These are phyloP conservation scores for Phytophthora pinifolia DNA, from an alignment of 352 stramenopile species.

Conservation along the genomic window DNA sequence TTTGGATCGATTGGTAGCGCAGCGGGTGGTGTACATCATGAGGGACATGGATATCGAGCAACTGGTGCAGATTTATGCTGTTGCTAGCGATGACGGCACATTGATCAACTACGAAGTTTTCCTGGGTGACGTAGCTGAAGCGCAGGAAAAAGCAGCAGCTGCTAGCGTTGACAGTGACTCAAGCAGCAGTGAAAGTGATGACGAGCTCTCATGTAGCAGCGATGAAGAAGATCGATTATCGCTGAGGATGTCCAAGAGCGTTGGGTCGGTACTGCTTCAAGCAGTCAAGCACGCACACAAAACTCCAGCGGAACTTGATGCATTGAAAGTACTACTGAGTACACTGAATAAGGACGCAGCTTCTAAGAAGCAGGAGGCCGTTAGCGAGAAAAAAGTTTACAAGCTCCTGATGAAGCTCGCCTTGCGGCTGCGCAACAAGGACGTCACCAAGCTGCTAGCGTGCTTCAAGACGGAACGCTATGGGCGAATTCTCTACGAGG, in stretches of 20 bases:
- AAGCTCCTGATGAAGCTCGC: constrained; percentile 49
- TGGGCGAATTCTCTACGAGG: constrained; percentile 36
- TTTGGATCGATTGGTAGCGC: constrained; percentile 51
- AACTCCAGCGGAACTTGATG: constrained; percentile 38
- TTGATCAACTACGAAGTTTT: constrained; percentile 57
- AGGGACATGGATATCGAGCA: constrained; percentile 57
- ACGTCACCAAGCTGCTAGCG: constrained; percentile 47
- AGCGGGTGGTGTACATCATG: constrained; percentile 65
- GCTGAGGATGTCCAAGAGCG: constrained; percentile 27
- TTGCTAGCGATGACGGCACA: constrained; percentile 20
- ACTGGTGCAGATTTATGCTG: constrained; percentile 36
- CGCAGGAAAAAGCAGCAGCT: constrained; percentile 24
- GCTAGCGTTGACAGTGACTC: constrained; percentile 16
- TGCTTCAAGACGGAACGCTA: constrained; percentile 36
- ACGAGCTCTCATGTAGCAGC: constrained; percentile 31
- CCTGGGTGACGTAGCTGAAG: constrained; percentile 45
- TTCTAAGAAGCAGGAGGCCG: constrained; percentile 27
- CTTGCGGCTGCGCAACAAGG: constrained; percentile 49
- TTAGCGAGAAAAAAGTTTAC: constrained; percentile 65
- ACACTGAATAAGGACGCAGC: constrained; percentile 22
- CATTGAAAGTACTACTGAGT: constrained; percentile 29
- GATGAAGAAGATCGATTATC: constrained; percentile 38
- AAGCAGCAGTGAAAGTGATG: constrained; percentile 40
- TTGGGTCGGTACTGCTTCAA: constrained; percentile 31
- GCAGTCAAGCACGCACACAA: constrained; percentile 40